A percentile compares a stretch with the other conserved stretches of the same genome.
These are phyloP conservation scores for Aureobasidium leucospermi DNA, from an alignment of 2,329 filamentous ascomycete genomes.

Conservation along the genomic window DNA sequence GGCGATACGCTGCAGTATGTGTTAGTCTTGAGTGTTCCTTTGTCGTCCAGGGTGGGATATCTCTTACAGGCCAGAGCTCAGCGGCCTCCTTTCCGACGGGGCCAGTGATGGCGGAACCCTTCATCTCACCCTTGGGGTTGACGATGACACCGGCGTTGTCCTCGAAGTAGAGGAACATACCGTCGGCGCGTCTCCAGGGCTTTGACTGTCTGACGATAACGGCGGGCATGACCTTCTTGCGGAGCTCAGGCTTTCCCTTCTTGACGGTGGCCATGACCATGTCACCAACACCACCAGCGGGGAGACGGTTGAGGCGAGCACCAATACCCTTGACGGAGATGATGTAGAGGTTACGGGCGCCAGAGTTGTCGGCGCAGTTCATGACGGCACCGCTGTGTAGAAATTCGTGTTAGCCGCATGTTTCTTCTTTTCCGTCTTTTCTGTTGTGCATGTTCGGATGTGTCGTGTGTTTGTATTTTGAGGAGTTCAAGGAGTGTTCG, in stretches of 20 bases:
- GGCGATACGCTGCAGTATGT: slow-evolving; percentile 73
- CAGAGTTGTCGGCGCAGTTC: slow-evolving; percentile 99
- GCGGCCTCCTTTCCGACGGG: slow-evolving; percentile 99
- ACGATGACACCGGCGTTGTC: slow-evolving; percentile 99
- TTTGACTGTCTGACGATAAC: slow-evolving; percentile 98
- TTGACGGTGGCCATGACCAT: slow-evolving; percentile 99
- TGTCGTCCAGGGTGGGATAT: slow-evolving; percentile 21
- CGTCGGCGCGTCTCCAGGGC: slow-evolving; percentile 97
- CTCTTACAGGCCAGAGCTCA: slow-evolving; percentile 94
- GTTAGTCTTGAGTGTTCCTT: neutral
- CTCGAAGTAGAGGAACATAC: slow-evolving; percentile 99
- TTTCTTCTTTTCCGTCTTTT: neutral
- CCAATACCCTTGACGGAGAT: slow-evolving; percentile 99
- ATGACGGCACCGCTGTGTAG: slow-evolving; percentile 83
- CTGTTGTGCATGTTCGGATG: neutral
- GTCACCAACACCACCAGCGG: slow-evolving; percentile 95
- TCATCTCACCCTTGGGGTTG: slow-evolving; percentile 99
- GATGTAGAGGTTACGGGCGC: slow-evolving; percentile 97
- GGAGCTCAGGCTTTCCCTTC: slow-evolving; percentile 99
- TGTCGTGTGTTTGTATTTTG: neutral
- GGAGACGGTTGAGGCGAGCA: slow-evolving; percentile 94
- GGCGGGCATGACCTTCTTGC: slow-evolving; percentile 99
- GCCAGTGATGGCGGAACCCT: slow-evolving; percentile 98
- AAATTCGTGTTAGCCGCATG: slow-evolving; percentile 13
- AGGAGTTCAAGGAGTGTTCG: neutral